Evolutionary conservation across 176 grass and related monocot genomes (phyloP).

Genomic region (Themeda triandra): DNA sequence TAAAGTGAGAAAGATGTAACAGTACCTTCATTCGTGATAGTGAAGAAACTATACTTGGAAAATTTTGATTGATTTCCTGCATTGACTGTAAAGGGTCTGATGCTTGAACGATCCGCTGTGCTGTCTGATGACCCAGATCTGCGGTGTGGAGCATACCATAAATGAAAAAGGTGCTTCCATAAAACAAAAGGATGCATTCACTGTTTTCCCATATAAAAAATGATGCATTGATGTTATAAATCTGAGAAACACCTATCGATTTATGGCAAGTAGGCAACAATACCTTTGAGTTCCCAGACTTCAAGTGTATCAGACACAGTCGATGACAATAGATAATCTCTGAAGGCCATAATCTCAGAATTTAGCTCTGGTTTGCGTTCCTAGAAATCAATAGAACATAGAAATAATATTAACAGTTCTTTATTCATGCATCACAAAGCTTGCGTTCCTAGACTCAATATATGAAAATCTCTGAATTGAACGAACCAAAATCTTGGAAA

Average conservation of each 20-base stretch:
- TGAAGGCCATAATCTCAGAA: constrained; percentile 82
- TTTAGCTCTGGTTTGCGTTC: constrained; percentile 85
- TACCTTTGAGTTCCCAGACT: constrained; percentile 99
- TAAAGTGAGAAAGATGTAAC: constrained; percentile 13
- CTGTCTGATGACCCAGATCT: constrained; percentile 99
- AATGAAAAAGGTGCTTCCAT: constrained; percentile 15
- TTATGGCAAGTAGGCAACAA: constrained; percentile 2
- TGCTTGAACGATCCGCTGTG: constrained; percentile 90
- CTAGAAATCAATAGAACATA: constrained; percentile 40
- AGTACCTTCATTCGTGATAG: constrained; percentile 94
- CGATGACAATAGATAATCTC: constrained; percentile 90
- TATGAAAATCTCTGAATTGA: constrained; percentile 15
- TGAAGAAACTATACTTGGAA: constrained; percentile 94
- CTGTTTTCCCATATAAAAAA: background rate
- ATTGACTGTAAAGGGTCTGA: constrained; percentile 97
- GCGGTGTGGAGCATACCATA: constrained; percentile 24
- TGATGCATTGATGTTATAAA: constrained; percentile 3
- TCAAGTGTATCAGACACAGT: constrained; percentile 90
- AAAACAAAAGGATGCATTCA: background rate
- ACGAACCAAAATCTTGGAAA: constrained; percentile 95
- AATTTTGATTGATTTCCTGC: constrained; percentile 99
- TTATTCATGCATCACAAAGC: constrained; percentile 15
- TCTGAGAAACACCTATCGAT: background rate
- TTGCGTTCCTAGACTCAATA: background rate
- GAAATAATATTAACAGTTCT: constrained; percentile 29